phyloP scores from a whole-genome alignment of 768 basidiomycete species.

The Omphalotus guepiniiformis region DNA sequence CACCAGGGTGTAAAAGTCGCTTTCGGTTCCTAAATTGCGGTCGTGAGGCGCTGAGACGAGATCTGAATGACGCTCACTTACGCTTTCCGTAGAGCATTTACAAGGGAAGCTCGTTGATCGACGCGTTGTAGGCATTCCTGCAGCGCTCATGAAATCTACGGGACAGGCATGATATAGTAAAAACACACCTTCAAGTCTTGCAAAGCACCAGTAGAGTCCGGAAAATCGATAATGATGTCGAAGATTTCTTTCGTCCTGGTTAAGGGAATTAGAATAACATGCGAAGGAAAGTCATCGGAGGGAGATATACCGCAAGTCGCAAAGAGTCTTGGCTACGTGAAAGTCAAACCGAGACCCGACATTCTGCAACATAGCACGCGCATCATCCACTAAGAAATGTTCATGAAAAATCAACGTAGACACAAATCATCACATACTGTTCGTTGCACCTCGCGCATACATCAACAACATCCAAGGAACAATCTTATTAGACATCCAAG shows the following conservation, averaged over 20 bases:
- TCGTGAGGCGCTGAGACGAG: slow-evolving; percentile 6
- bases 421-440: slow-evolving; percentile 33
- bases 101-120: slow-evolving; percentile 73
- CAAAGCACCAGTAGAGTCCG: slow-evolving; percentile 80
- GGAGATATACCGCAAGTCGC: slow-evolving; percentile 67
- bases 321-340: slow-evolving; percentile 87
- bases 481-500: slow-evolving; percentile 78
- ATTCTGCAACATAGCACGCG: slow-evolving; percentile 66
- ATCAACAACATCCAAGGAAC: slow-evolving; percentile 84
- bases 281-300: slow-evolving; percentile 3
- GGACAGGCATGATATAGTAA: background rate
- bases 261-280: background rate
- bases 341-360: slow-evolving; percentile 86
- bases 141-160: background rate
- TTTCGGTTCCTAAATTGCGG: slow-evolving; percentile 59
- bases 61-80: slow-evolving; percentile 29
- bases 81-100: slow-evolving; percentile 77
- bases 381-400: slow-evolving; percentile 56
- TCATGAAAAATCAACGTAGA: slow-evolving; percentile 1
- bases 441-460: slow-evolving; percentile 65
- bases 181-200: slow-evolving; percentile 72
- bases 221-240: slow-evolving; percentile 93
- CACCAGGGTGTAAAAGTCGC: slow-evolving; percentile 92
- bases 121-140: slow-evolving; percentile 80
- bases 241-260: slow-evolving; percentile 81